These are phyloP conservation scores for Agaricus sinodeliciosus DNA, from an alignment of 768 basidiomycete genomes.

Conservation along the genomic window DNA sequence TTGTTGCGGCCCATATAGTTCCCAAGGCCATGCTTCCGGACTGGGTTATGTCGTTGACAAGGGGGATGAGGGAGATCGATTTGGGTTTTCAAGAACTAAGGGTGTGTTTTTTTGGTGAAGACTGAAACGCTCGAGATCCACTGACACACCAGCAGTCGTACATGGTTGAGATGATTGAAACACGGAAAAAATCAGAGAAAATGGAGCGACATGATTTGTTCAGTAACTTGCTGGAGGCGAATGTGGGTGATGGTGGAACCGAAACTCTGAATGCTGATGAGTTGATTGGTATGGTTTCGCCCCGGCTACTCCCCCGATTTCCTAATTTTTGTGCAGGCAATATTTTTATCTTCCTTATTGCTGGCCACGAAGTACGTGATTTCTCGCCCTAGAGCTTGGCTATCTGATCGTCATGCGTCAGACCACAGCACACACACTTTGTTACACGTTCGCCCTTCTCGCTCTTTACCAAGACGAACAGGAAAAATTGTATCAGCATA, in stretches of 20 bases:
- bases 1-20: constrained; percentile 30
- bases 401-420: constrained; percentile 7
- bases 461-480: constrained; percentile 40
- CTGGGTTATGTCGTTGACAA: constrained; percentile 31
- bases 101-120: constrained; percentile 20
- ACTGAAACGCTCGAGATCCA: no score
- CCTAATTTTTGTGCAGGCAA: constrained; percentile 21
- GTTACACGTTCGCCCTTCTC: constrained; percentile 33
- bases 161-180: constrained; percentile 45
- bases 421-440: constrained; percentile 34
- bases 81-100: constrained; percentile 33
- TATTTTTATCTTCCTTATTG: constrained; percentile 40
- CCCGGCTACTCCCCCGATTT: no score
- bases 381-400: background rate
- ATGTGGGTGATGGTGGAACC: constrained; percentile 23
- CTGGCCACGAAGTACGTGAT: constrained; percentile 44
- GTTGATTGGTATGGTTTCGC: constrained; percentile 24
- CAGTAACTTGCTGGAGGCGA: constrained; percentile 43
- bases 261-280: constrained; percentile 32
- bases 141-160: constrained; percentile 21
- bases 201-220: constrained; percentile 43
- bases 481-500: constrained; percentile 34
- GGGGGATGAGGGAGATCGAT: constrained; percentile 20
- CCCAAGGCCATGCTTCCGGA: constrained; percentile 31
- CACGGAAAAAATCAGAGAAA: constrained; percentile 27